phyloP scores from a whole-genome alignment of 2,329 filamentous ascomycete genomes.

The Colletotrichum sp. region DNA sequence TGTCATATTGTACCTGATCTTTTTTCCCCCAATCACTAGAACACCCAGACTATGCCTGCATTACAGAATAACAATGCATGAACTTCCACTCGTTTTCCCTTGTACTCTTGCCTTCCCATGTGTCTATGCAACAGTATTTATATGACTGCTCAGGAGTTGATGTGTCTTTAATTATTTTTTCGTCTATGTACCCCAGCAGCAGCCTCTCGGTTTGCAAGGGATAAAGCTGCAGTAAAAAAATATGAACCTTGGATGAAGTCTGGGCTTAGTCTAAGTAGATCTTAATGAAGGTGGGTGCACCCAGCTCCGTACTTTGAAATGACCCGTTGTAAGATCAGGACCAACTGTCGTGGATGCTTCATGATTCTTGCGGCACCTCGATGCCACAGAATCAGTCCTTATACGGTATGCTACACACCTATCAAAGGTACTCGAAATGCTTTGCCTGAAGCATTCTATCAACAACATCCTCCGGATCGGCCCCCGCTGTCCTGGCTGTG shows the following conservation, averaged over 20 bases:
- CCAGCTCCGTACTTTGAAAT: neutral
- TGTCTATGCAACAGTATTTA: too few relatives aligned
- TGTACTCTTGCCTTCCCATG: too few relatives aligned
- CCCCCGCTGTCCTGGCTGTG: neutral
- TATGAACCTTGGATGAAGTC: neutral
- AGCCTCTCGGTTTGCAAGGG: too few relatives aligned
- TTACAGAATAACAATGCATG: neutral
- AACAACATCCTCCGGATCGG: neutral
- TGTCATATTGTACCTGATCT: too few relatives aligned
- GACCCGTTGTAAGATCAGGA: neutral
- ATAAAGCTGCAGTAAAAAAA: too few relatives aligned
- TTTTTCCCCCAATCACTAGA: too few relatives aligned
- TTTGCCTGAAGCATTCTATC: neutral
- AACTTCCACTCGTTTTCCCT: neutral
- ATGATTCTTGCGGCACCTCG: neutral
- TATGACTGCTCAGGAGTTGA: too few relatives aligned
- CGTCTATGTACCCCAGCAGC: too few relatives aligned
- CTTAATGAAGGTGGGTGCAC: neutral
- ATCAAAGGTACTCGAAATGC: neutral
- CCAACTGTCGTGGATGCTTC: neutral
- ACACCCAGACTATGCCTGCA: neutral
- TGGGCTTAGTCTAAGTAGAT: rapidly evolving
- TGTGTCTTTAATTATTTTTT: too few relatives aligned
- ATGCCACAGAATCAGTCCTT: too few relatives aligned
- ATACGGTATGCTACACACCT: neutral